Conservation (phyloP, 768 basidiomycete genomes). For the Suillus paluster region DNA sequence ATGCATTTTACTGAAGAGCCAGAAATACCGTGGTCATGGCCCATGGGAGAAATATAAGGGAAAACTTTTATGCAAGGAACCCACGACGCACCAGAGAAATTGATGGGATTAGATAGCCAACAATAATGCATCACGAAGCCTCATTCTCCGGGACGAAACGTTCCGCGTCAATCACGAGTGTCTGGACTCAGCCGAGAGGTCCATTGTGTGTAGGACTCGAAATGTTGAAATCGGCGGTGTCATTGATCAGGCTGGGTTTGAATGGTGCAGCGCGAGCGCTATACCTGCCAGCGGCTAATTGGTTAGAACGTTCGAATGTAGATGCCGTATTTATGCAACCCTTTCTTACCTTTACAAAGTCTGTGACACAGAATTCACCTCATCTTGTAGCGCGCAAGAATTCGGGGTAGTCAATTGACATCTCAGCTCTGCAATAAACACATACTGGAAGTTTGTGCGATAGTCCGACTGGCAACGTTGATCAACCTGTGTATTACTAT, state of each 20-base stretch:
- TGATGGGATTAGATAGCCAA: background rate
- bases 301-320: background rate
- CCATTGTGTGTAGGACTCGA: background rate
- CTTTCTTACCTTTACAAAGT: background rate
- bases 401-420: background rate
- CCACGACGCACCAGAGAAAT: background rate
- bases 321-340: background rate
- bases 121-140: background rate
- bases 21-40: background rate
- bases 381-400: background rate
- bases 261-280: background rate
- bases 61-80: background rate
- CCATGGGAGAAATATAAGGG: background rate
- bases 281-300: background rate
- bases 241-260: too few species aligned
- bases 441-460: background rate
- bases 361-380: background rate
- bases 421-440: background rate
- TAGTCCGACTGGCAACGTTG: too few species aligned
- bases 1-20: background rate
- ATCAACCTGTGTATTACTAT: background rate
- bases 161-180: background rate
- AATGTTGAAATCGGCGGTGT: background rate
- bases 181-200: background rate
- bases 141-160: background rate